Evolutionary conservation across 1,284 basidiomycete genomes (phyloP).

Genomic region (Ceratobasidium sp.): DNA sequence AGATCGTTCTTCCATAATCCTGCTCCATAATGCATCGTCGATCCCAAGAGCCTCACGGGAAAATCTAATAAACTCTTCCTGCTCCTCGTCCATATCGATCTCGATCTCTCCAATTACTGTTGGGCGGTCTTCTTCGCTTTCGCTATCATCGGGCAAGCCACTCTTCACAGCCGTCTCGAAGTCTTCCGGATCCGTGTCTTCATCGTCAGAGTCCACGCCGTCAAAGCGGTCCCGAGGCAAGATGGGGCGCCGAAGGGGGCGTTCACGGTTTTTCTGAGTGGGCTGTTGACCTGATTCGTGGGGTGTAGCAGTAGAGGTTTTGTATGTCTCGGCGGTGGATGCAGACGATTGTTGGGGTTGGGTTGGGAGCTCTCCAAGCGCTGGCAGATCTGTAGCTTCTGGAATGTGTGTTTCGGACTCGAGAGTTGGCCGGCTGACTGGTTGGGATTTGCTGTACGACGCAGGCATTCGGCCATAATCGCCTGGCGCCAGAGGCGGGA

Average conservation of each 20-base stretch:
- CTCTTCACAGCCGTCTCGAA: constrained; percentile 42
- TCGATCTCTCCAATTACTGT: constrained; percentile 84
- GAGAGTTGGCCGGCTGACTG: constrained; percentile 64
- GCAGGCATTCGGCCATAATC: constrained; percentile 86
- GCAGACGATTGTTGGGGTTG: constrained; percentile 47
- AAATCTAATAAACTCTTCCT: constrained; percentile 93
- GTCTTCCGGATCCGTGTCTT: constrained; percentile 68
- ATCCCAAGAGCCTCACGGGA: constrained; percentile 90
- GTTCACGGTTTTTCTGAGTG: constrained; percentile 34
- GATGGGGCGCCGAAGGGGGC: constrained; percentile 73
- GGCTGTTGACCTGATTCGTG: constrained; percentile 28
- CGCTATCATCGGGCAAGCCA: constrained; percentile 56
- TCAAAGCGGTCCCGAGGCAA: constrained; percentile 83
- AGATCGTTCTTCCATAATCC: constrained; percentile 79
- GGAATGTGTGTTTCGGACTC: constrained; percentile 57
- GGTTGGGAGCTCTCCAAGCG: constrained; percentile 1
- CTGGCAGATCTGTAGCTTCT: constrained; percentile 39
- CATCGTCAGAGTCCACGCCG: constrained; percentile 85
- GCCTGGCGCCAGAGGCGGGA: constrained; percentile 71
- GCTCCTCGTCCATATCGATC: constrained; percentile 88
- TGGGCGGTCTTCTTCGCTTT: constrained; percentile 77
- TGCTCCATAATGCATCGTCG: constrained; percentile 81
- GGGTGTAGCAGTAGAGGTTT: constrained; percentile 13
- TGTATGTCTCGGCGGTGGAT: constrained; percentile 23
- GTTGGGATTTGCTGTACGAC: constrained; percentile 70